Base-by-base conservation (phyloP, 345 rosid genomes). In the Gossypium sturtianum region DNA sequence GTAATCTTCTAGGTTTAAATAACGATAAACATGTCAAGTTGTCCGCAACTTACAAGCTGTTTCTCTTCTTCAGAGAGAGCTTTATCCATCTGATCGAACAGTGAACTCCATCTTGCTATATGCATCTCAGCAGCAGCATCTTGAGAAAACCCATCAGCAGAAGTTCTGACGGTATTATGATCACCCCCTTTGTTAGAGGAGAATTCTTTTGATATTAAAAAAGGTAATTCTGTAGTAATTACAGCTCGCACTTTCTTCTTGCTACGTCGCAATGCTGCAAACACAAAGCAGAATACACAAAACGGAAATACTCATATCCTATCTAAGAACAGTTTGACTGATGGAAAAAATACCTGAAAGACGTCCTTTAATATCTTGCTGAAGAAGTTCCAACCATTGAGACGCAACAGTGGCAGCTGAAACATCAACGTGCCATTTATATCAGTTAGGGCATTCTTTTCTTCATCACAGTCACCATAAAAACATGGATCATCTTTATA, bases 391-490 rank as follows among this genome's bases (percentile, higher is more conserved):
- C 85, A 95, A 75, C 99, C 99, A 95, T 74, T 93, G 97, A 29
- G 98, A 88, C 69, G 98, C 96, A 71, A 93, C 90, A n/a, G 82
- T 87, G 48, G 99, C 99, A 83, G 96, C 97, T 95, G 90, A 64
- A 84, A 83, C 68, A 49, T 54, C 78, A 79, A 81, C 22, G 45
- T 74, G 71, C 63, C 67, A 57, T 68, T 75, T 54, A 45, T 68
- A 73, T 81, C 76, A 73, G 74, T 71, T 69, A 74, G 80, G 73
- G 67, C 71, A 74, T 74, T 79, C 52, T 78, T 73, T 75, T 66
- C 44, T 60, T 53, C 66, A 59, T 75, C 76, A 38, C 13, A 7
- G 29, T 61, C 76, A 41, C 25, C 80, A 74, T 76, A 76, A 19
- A 72, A 68, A 71, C 58, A 66, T 81, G 90, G 74, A 15, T 41